Conservation (phyloP, 345 rosid genomes). For the Leavenworthia alabamica region DNA sequence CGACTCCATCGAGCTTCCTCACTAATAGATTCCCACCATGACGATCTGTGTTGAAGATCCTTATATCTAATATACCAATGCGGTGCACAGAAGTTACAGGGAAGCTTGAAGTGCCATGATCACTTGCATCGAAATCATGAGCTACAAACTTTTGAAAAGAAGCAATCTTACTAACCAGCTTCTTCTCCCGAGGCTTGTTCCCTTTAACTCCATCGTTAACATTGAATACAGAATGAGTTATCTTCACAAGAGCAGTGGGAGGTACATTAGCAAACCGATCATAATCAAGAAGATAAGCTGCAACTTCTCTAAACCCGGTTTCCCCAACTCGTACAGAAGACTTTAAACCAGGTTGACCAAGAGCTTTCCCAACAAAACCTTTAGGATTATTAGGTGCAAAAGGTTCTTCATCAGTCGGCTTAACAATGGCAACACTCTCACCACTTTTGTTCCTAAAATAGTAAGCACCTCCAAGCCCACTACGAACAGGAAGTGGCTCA, state of each 20-base stretch:
- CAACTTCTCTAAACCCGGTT: slow-evolving; percentile 94
- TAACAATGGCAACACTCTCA: slow-evolving; percentile 82
- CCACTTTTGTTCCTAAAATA: slow-evolving; percentile 68
- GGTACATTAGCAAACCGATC: slow-evolving; percentile 86
- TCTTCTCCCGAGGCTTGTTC: slow-evolving; percentile 54
- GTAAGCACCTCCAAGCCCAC: slow-evolving; percentile 98
- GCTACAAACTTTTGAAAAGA: slow-evolving; percentile 88
- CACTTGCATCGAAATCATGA: slow-evolving; percentile 96
- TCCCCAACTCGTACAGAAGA: slow-evolving; percentile 97
- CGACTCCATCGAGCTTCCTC: slow-evolving; percentile 63
- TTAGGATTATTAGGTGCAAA: slow-evolving; percentile 98
- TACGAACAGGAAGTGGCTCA: slow-evolving; percentile 63
- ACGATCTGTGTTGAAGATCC: slow-evolving; percentile 92
- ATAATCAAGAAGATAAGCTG: slow-evolving; percentile 90
- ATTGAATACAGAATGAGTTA: slow-evolving; percentile 86
- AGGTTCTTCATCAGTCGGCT: slow-evolving; percentile 99
- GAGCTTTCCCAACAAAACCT: slow-evolving; percentile 95
- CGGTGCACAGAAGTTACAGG: slow-evolving; percentile 88
- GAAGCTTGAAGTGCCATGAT: slow-evolving; percentile 94
- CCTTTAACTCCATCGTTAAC: slow-evolving; percentile 76
- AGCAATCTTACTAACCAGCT: slow-evolving; percentile 85
- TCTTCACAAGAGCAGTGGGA: slow-evolving; percentile 90
- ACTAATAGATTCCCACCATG: slow-evolving; percentile 96
- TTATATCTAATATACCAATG: slow-evolving; percentile 81
- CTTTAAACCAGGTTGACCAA: slow-evolving; percentile 93